Percentiles rank a stretch among this genome's conserved stretches.
phyloP scores from a whole-genome alignment of 2,329 filamentous ascomycete genomes.

The Exophiala viscosa region DNA sequence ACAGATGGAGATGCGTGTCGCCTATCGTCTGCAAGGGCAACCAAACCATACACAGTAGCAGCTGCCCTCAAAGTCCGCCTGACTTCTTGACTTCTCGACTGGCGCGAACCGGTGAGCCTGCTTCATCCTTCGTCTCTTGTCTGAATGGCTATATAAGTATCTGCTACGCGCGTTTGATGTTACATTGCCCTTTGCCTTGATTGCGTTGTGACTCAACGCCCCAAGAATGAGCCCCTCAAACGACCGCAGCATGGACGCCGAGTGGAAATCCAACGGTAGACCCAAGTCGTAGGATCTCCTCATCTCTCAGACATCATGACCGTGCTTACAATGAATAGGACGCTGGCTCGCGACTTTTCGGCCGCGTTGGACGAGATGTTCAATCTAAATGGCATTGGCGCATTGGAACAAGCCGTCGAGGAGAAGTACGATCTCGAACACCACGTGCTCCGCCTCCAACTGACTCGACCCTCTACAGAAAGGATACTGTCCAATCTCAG shows the following conservation, averaged over 20 bases:
- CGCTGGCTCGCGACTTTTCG: conserved; percentile 82
- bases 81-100: neutral
- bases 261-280: conserved; percentile 53
- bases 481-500: conserved; percentile 70
- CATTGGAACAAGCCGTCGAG: conserved; percentile 70
- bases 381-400: conserved; percentile 73
- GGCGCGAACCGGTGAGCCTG: too few species aligned
- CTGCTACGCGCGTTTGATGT: neutral
- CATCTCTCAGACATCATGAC: neutral
- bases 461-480: conserved; percentile 51
- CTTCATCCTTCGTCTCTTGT: neutral
- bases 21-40: neutral
- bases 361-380: conserved; percentile 84
- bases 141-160: neutral
- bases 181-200: neutral
- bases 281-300: conserved; percentile 71
- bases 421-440: conserved; percentile 61
- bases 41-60: neutral
- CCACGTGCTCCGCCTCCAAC: neutral
- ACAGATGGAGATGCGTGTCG: too few species aligned
- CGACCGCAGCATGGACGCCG: conserved; percentile 10
- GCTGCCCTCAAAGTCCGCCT: neutral
- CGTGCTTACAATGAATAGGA: conserved; percentile 50
- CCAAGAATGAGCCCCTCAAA: conserved; percentile 8
- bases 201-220: neutral